Evolutionary conservation across 192 early-diverging fungal genomes (phyloP), one percentile per base, ranked within the genome.

Genomic region (Entomortierella parvispora): DNA sequence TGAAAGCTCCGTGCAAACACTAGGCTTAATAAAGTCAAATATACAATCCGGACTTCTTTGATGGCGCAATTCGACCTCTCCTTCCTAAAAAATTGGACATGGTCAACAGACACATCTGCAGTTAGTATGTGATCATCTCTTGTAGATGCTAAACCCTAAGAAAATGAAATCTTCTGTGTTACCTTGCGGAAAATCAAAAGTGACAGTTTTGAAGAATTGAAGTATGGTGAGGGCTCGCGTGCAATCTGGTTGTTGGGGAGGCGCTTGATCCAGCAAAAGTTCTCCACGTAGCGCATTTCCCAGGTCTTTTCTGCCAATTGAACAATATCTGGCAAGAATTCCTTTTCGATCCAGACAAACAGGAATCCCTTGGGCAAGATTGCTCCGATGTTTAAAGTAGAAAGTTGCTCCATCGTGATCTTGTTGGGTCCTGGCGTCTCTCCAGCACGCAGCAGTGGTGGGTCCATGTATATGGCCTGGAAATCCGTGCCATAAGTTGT

Each of bases 321-420:
- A 25, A 95, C 87, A 60, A 98, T 90, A 26, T 90, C 83, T 18
- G 93, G 95, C 18, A 95, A 81, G 67, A 92, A 88, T 79, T 98
- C 96, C 79, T 98, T 98, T 76, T 97, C 95, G 34, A 90, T 82
- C 96, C 96, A 98, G 17, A 96, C 92, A 68, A 98, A 97, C 23
- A 98, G 71, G 76, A 97, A 98, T 10, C 94, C 96, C 32, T 84
- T 83, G 1, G 88, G 83, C 5, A 96, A 84, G 42, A 98, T 81
- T 3, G 83, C 69, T 28, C 86, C 80, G 42, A 87, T 88, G 68
- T 82, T 81, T 57, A 85, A 83, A 49, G 57, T 80, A 31, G 78
- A 68, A 20, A 94, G 68, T 65, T 94, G 84, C 33, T 88, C 80
- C 28, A 93, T 79, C 6, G 81, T 81, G 22, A 94, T 90, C 68